Percentiles rank a stretch among this genome's conserved stretches.
Evolutionary conservation across 352 stramenopile species (phyloP).

Genomic region (Pythium dissimile): DNA sequence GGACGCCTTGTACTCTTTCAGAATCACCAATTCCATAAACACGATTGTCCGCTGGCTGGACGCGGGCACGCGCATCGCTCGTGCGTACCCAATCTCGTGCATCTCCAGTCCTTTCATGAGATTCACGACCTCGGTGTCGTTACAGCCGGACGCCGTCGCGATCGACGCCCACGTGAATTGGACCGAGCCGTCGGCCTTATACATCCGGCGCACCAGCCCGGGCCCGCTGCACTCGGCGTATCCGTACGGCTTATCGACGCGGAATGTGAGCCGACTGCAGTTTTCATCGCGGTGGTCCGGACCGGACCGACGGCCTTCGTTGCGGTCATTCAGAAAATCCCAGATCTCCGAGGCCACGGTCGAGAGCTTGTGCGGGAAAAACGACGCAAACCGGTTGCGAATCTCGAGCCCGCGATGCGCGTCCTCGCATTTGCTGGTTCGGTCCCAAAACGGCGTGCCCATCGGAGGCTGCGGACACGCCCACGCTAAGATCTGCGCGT

Average conservation of each 20-base stretch:
- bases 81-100: not conserved
- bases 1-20: not conserved
- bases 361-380: not conserved
- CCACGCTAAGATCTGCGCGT: not conserved
- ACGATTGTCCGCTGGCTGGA: not conserved
- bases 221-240: not conserved
- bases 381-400: not conserved
- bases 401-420: not conserved
- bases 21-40: not conserved
- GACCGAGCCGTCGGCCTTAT: not conserved
- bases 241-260: not conserved
- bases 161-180: not conserved
- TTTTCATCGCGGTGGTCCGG: not conserved
- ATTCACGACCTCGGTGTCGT: not conserved
- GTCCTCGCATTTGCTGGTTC: not conserved
- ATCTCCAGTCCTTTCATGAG: not conserved
- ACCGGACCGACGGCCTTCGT: not conserved
- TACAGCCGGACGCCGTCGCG: no score
- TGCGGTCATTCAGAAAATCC: not conserved
- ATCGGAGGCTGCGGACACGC: not conserved
- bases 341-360: not conserved
- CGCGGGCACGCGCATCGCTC: not conserved
- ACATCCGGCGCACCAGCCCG: not conserved
- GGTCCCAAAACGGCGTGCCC: not conserved
- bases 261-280: not conserved